A percentile compares a stretch with the other conserved stretches of the same genome.
These are phyloP conservation scores for Pseudozyma flocculosa DNA, from an alignment of 1,284 basidiomycete genomes.

Conservation along the genomic window DNA sequence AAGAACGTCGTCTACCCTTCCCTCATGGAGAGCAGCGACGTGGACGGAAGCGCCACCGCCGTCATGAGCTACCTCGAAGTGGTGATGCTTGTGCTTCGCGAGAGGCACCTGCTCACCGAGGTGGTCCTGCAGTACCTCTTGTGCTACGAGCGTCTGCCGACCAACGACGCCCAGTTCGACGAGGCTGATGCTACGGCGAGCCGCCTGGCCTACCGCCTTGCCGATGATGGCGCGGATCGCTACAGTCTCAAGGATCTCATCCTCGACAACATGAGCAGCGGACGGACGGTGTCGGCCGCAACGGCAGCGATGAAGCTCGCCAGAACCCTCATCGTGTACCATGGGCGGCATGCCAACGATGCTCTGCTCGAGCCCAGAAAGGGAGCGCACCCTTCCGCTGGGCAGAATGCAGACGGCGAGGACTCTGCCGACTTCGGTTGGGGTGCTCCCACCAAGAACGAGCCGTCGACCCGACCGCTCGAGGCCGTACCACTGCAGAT, in stretches of 20 bases:
- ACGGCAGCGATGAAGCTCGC: constrained; percentile 39
- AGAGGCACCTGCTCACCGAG: constrained; percentile 39
- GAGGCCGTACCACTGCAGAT: not conserved
- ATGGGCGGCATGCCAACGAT: constrained; percentile 31
- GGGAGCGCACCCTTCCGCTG: not conserved
- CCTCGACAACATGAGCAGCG: constrained; percentile 23
- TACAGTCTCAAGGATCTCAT: constrained; percentile 47
- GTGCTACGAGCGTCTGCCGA: constrained; percentile 2
- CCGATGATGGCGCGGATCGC: constrained; percentile 20
- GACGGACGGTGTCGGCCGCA: constrained; percentile 16
- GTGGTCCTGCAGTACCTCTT: constrained; percentile 39
- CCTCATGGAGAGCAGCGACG: constrained; percentile 85
- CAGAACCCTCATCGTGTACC: constrained; percentile 28
- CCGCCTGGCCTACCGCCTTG: constrained; percentile 4
- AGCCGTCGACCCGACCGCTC: no score
- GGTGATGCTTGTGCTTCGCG: constrained; percentile 38
- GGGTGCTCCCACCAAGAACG: constrained; percentile 16
- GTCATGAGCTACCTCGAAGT: constrained; percentile 94
- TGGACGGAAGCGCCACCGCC: constrained; percentile 89
- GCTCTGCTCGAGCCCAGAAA: constrained; percentile 9
- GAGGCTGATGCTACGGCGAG: not conserved
- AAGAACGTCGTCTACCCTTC: constrained; percentile 92
- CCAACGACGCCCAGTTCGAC: constrained; percentile 1
- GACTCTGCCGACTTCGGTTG: no score
- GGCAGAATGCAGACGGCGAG: no score